Percentiles rank a stretch among this genome's conserved stretches.
Evolutionary conservation across 768 basidiomycete species (phyloP).

Genomic region (Mycena epipterygia): DNA sequence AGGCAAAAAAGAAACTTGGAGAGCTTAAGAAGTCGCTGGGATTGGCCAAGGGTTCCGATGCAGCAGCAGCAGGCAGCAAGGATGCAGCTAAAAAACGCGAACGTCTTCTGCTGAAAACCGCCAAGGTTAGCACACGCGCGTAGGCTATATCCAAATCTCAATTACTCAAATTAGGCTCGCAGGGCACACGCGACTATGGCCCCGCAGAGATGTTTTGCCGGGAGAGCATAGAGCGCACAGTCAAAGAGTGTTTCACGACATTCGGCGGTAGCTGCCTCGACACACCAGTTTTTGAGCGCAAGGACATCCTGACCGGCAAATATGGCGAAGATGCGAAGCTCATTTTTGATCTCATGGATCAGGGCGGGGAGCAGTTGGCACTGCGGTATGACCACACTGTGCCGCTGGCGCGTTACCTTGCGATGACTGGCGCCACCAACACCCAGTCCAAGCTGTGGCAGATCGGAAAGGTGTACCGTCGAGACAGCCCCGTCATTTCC

Average conservation of each 20-base stretch:
- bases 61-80: conserved; percentile 49
- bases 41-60: conserved; percentile 54
- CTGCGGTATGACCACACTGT: conserved; percentile 98
- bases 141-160: conserved; percentile 8
- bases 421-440: conserved; percentile 91
- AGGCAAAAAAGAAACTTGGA: conserved; percentile 76
- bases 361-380: conserved; percentile 96
- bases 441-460: conserved; percentile 92
- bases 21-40: conserved; percentile 75
- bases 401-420: conserved; percentile 94
- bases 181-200: conserved; percentile 97
- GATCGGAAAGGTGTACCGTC: conserved; percentile 97
- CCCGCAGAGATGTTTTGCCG: conserved; percentile 94
- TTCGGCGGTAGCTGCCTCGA: conserved; percentile 95
- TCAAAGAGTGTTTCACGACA: conserved; percentile 89
- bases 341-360: conserved; percentile 97
- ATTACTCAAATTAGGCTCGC: conserved; percentile 37
- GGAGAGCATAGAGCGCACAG: conserved; percentile 88
- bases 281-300: conserved; percentile 98
- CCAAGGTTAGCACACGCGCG: conserved; percentile 74
- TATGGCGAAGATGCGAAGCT: conserved; percentile 98
- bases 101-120: conserved; percentile 88
- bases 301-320: conserved; percentile 95
- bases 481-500: conserved; percentile 97
- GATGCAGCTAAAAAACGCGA: conserved; percentile 74